phyloP scores from a whole-genome alignment of 2,329 filamentous ascomycete species.

The Tolypocladium ovalisporum region DNA sequence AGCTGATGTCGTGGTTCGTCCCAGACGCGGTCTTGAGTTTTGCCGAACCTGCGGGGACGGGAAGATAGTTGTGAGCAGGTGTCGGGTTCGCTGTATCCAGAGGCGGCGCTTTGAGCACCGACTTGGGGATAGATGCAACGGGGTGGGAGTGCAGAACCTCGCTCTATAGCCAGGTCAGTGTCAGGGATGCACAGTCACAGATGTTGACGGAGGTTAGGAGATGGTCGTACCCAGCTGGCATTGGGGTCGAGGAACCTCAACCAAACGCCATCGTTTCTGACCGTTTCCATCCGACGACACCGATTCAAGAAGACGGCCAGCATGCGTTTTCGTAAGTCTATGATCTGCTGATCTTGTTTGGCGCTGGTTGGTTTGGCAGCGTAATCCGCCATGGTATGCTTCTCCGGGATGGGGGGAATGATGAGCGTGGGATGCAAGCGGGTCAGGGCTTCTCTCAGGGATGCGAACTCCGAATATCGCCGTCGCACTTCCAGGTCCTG shows the following conservation, averaged over 20 bases:
- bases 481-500: slow-evolving; percentile 92
- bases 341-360: slow-evolving; percentile 94
- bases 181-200: not conserved
- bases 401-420: slow-evolving; percentile 94
- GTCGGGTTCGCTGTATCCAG: slow-evolving; percentile 89
- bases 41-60: slow-evolving; percentile 73
- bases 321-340: slow-evolving; percentile 95
- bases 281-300: slow-evolving; percentile 83
- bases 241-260: slow-evolving; percentile 98
- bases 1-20: slow-evolving; percentile 19
- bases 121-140: slow-evolving; percentile 84
- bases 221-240: slow-evolving; percentile 74
- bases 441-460: slow-evolving; percentile 76
- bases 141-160: slow-evolving; percentile 93
- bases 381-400: slow-evolving; percentile 98
- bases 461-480: slow-evolving; percentile 93
- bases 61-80: slow-evolving; percentile 75
- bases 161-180: slow-evolving; percentile 42
- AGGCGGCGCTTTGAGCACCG: slow-evolving; percentile 88
- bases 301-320: slow-evolving; percentile 89
- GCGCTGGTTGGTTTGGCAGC: slow-evolving; percentile 96
- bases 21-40: slow-evolving; percentile 59
- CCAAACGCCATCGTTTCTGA: slow-evolving; percentile 88
- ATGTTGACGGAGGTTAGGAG: not conserved
- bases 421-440: slow-evolving; percentile 90